A percentile compares a stretch with the other conserved stretches of the same genome.
These are phyloP conservation scores for Angophora floribunda DNA, from an alignment of 345 rosid species.

Conservation along the genomic window DNA sequence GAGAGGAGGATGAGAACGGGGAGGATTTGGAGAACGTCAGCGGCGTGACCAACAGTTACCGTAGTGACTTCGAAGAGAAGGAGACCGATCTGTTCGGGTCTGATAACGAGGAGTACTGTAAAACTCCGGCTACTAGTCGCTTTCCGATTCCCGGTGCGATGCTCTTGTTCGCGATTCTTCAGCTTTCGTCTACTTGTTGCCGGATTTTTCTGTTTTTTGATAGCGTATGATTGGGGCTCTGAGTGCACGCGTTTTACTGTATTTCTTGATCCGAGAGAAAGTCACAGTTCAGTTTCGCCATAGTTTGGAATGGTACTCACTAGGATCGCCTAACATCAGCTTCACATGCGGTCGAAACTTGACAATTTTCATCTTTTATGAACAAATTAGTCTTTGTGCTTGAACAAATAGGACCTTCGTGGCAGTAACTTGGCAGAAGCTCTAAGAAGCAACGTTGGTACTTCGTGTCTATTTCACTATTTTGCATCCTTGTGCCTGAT, in stretches of 20 bases:
- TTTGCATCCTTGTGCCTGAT: neutral
- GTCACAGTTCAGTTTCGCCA: neutral
- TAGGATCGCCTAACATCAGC: neutral
- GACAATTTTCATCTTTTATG: neutral
- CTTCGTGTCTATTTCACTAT: neutral
- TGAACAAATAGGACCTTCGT: neutral
- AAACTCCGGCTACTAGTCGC: slow-evolving; percentile 57
- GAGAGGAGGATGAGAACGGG: slow-evolving; percentile 15
- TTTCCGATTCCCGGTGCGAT: slow-evolving; percentile 62
- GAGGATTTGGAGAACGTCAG: slow-evolving; percentile 22
- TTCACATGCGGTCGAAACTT: neutral
- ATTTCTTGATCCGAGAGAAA: neutral
- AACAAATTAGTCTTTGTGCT: neutral
- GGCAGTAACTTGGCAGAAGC: neutral
- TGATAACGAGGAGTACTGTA: slow-evolving; percentile 81
- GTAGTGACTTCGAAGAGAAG: neutral
- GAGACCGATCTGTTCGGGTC: slow-evolving; percentile 80
- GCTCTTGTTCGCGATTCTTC: neutral
- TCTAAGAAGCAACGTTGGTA: neutral
- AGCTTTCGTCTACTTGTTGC: neutral
- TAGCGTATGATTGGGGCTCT: neutral
- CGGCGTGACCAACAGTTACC: neutral
- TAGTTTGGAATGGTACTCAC: neutral
- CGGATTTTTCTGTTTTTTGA: neutral
- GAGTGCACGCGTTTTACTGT: neutral